Percentiles rank a stretch among this genome's conserved stretches.
These are phyloP conservation scores for Bruguiera parviflora DNA, from an alignment of 345 rosid species.

Conservation along the genomic window DNA sequence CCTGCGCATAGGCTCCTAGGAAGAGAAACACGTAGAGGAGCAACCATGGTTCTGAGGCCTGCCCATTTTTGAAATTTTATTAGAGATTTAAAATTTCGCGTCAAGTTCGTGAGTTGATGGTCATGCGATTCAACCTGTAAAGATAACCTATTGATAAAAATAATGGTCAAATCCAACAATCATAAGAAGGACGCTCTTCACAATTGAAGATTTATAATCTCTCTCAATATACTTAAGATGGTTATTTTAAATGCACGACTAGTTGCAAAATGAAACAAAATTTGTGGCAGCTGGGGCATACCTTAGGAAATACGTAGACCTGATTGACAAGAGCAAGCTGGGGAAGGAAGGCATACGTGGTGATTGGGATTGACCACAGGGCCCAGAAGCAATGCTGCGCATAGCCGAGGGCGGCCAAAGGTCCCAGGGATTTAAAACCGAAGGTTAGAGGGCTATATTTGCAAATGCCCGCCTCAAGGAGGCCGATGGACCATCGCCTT, in stretches of 20 bases:
- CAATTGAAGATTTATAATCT: too few relatives aligned
- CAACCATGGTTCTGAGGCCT: slow-evolving; percentile 21
- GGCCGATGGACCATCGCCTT: slow-evolving; percentile 73
- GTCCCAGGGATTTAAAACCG: slow-evolving; percentile 43
- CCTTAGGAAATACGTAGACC: slow-evolving; percentile 52
- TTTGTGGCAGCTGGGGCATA: slow-evolving; percentile 3
- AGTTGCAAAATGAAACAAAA: too few relatives aligned
- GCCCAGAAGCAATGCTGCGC: slow-evolving; percentile 47
- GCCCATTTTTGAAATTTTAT: background rate
- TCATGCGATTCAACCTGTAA: too few relatives aligned
- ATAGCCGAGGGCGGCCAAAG: slow-evolving; percentile 34
- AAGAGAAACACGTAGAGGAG: too few relatives aligned
- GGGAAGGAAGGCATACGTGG: slow-evolving; percentile 56
- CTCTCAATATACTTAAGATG: too few relatives aligned
- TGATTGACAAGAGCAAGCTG: slow-evolving; percentile 53
- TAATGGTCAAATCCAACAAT: too few relatives aligned
- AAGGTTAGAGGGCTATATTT: slow-evolving; percentile 41
- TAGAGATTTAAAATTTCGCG: too few relatives aligned
- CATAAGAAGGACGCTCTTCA: too few relatives aligned
- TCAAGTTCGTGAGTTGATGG: too few relatives aligned
- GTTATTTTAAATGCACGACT: too few relatives aligned
- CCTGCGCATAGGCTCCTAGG: too few relatives aligned
- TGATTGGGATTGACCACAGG: slow-evolving; percentile 44
- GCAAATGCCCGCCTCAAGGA: slow-evolving; percentile 41
- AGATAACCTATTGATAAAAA: too few relatives aligned